A percentile compares a stretch with the other conserved stretches of the same genome.
Conservation (phyloP, 2,329 filamentous ascomycete species). For the Fonsecaea nubica region DNA sequence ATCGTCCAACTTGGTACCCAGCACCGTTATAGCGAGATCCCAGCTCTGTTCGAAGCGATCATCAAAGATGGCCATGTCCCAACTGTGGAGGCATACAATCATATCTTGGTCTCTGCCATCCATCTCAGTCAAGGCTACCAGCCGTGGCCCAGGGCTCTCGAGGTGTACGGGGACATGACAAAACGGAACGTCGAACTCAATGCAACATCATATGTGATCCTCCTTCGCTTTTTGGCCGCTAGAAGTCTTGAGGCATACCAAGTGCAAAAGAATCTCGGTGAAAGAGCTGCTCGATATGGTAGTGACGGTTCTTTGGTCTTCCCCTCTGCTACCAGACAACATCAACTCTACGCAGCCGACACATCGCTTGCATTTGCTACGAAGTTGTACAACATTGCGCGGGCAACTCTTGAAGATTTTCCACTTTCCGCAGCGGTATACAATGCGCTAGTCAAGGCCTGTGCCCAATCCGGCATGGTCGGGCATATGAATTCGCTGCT, state of each 20-base stretch:
- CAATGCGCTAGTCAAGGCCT: constrained; percentile 82
- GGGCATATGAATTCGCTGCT: constrained; percentile 91
- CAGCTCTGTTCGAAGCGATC: constrained; percentile 88
- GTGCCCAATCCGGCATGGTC: constrained; percentile 78
- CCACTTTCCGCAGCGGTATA: constrained; percentile 83
- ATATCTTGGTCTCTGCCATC: constrained; percentile 82
- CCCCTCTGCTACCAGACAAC: constrained; percentile 83
- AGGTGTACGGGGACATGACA: constrained; percentile 97
- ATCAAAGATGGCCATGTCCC: constrained; percentile 81
- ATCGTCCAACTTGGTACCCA: constrained; percentile 75
- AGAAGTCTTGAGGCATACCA: constrained; percentile 79
- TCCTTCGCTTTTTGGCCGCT: constrained; percentile 81
- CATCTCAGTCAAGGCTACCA: constrained; percentile 82
- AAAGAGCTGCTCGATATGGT: constrained; percentile 82
- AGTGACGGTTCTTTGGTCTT: constrained; percentile 90
- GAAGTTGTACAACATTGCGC: constrained; percentile 81
- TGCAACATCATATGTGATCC: constrained; percentile 82
- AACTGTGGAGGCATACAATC: constrained; percentile 87
- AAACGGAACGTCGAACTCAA: constrained; percentile 81
- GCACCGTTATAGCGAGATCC: constrained; percentile 83
- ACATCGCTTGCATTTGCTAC: constrained; percentile 84
- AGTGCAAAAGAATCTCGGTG: constrained; percentile 75
- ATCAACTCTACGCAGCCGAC: constrained; percentile 84
- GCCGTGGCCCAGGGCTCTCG: constrained; percentile 86
- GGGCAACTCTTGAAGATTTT: constrained; percentile 64